Conservation (phyloP, 805 yeast genomes). For the Yamadazyma tumulicola region DNA sequence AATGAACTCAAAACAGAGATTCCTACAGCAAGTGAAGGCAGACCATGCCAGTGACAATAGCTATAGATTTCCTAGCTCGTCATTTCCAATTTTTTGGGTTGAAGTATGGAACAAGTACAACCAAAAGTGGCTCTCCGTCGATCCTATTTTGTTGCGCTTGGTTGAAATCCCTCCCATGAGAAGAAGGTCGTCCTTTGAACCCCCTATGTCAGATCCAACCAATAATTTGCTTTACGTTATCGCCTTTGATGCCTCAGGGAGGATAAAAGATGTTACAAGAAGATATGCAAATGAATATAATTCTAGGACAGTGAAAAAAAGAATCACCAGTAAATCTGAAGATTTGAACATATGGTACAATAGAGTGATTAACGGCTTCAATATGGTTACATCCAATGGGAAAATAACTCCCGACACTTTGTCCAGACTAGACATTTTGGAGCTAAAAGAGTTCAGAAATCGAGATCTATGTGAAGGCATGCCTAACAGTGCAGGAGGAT, state of each 20-base stretch:
- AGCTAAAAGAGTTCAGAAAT: conserved; percentile 56
- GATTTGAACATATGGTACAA: conserved; percentile 62
- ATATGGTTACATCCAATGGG: conserved; percentile 11
- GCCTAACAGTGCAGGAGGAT: conserved; percentile 80
- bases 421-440: conserved; percentile 47
- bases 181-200: conserved; percentile 61
- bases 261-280: conserved; percentile 79
- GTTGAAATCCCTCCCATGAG: conserved; percentile 59
- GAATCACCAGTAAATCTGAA: conserved; percentile 57
- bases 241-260: conserved; percentile 66
- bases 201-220: conserved; percentile 56
- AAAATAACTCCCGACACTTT: conserved; percentile 4
- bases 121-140: conserved; percentile 80
- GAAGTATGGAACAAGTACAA: conserved; percentile 85
- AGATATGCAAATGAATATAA: conserved; percentile 71
- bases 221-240: conserved; percentile 71
- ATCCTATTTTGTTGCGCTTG: conserved; percentile 63
- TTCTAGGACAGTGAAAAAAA: conserved; percentile 69
- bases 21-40: not conserved
- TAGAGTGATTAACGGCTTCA: conserved; percentile 36
- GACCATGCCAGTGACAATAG: not conserved
- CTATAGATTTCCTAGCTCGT: conserved; percentile 20
- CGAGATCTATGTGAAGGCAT: conserved; percentile 76
- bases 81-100: conserved; percentile 82
- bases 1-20: conserved; percentile 7